Evolutionary conservation across 257 asterid species (phyloP), one percentile per base, ranked within the genome.

Genomic region (Solanum acaule): DNA sequence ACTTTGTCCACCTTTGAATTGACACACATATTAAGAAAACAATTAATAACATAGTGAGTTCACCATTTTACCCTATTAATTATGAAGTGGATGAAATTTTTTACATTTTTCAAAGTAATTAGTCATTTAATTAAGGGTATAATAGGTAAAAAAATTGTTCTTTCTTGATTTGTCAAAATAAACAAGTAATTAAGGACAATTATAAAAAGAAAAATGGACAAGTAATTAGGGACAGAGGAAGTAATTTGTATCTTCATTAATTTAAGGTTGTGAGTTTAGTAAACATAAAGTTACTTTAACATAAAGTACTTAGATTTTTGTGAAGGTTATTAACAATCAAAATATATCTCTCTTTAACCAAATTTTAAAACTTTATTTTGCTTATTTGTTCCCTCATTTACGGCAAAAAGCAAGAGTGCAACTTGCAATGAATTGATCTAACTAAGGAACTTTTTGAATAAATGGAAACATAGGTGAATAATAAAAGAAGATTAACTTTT

Each of bases 311-410:
- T 87, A 7, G 61, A 81, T 37, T 56, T 87, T 67, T 86, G 90
- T 87, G 92, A 87, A 87, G 68, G 71, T 86, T 70, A 52, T 52
- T 52, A 2, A 56, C 34, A 87, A 86, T 77, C 85, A 90, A 87
- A 91, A 70, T 88, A 46, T 81, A 40, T 40, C 4, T 70, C 85
- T 20, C 70, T 86, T 65, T 34, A 77, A 16, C 84, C 11, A 52
- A 75, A 22, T 63, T 83, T 56, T 0, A 20, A 56, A 56, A 40
- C n/a, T 70, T 89, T 79, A 82, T 76, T 79, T 86, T 59, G 88
- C 88, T 88, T 67, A 84, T 20, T 78, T 92, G 93, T 90, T 91
- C 89, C 92, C 89, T 88, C 78, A 89, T 90, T 88, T 86, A 79
- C 90, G 87, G 63, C 63, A 52, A 52, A 52, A 52, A 2, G 10